Conservation (phyloP, 139 green algal genomes). For the Haematococcus lacustris region DNA sequence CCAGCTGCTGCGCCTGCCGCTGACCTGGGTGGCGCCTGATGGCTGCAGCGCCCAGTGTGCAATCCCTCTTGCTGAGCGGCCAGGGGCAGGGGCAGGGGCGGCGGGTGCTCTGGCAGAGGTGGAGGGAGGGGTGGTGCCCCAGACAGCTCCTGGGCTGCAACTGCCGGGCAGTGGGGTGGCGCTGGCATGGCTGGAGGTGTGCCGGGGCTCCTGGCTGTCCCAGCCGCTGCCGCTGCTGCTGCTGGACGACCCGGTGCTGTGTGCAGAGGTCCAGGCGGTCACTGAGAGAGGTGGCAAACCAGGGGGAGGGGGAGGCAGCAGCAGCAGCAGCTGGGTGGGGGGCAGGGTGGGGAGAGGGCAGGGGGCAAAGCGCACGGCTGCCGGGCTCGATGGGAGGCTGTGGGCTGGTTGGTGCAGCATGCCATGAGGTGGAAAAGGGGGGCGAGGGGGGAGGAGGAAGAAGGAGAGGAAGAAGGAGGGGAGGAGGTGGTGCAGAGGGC, state of each 20-base stretch:
- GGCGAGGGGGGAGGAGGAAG: no score
- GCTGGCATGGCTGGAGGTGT: slow-evolving; percentile 40
- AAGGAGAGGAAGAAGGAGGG: no score
- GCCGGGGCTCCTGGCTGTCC: slow-evolving; percentile 23
- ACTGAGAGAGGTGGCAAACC: no score
- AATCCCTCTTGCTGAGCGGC: no score
- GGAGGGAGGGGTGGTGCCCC: not conserved
- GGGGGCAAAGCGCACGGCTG: no score
- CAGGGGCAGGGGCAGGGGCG: no score
- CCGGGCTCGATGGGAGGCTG: no score
- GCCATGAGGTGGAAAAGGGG: no score
- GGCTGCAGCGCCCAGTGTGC: no score
- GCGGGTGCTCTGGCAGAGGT: not conserved
- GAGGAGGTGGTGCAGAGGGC: no score
- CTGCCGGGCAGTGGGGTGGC: slow-evolving; percentile 18
- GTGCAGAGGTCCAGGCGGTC: slow-evolving; percentile 30
- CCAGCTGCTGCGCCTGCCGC: not conserved
- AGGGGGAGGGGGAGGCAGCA: not conserved
- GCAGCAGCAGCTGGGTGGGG: not conserved
- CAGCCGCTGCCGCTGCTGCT: slow-evolving; percentile 36
- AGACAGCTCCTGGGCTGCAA: not conserved
- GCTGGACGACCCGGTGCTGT: slow-evolving; percentile 24
- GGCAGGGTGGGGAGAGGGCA: not conserved
- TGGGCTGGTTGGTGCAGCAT: no score
- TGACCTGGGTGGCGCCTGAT: no score